These are phyloP conservation scores for Pythium inflatum DNA, from an alignment of 352 stramenopile genomes.

Conservation along the genomic window DNA sequence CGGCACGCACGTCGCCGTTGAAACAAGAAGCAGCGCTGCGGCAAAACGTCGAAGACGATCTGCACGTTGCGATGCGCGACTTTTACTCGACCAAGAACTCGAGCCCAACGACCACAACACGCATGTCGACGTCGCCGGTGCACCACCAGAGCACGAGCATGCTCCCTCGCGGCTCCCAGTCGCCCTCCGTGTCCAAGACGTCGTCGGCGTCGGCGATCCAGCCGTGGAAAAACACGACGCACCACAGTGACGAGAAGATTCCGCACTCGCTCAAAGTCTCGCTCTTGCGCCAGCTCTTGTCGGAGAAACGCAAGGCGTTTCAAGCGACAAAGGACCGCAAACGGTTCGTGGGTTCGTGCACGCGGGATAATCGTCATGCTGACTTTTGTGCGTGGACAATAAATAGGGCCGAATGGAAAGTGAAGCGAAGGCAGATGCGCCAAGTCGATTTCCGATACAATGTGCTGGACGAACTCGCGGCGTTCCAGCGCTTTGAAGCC, in stretches of 20 bases:
- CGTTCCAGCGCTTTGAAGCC: slow-evolving; percentile 64
- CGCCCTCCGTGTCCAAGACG: slow-evolving; percentile 1
- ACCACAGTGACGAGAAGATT: slow-evolving; percentile 45
- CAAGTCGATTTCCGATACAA: slow-evolving; percentile 70
- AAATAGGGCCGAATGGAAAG: slow-evolving; percentile 57
- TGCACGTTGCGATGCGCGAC: slow-evolving; percentile 65
- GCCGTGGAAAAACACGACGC: slow-evolving; percentile 13
- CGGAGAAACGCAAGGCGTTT: slow-evolving; percentile 62
- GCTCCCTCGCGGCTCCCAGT: not conserved
- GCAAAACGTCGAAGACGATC: slow-evolving; percentile 53
- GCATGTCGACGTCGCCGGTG: not conserved
- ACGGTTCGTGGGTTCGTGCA: slow-evolving; percentile 33
- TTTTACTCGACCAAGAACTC: slow-evolving; percentile 44
- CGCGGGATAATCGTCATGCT: no score
- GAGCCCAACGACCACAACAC: slow-evolving; percentile 6
- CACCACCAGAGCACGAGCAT: slow-evolving; percentile 21
- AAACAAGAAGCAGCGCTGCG: slow-evolving; percentile 39
- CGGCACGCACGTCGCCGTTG: not conserved
- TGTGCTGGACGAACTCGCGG: slow-evolving; percentile 65
- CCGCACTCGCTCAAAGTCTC: slow-evolving; percentile 54
- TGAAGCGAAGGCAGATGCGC: slow-evolving; percentile 51
- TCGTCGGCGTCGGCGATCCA: not conserved
- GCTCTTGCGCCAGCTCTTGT: slow-evolving; percentile 59
- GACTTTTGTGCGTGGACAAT: no score
- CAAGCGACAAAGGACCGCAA: slow-evolving; percentile 44